phyloP scores from a whole-genome alignment of 768 basidiomycete species.

The Clitopilus passeckerianus region DNA sequence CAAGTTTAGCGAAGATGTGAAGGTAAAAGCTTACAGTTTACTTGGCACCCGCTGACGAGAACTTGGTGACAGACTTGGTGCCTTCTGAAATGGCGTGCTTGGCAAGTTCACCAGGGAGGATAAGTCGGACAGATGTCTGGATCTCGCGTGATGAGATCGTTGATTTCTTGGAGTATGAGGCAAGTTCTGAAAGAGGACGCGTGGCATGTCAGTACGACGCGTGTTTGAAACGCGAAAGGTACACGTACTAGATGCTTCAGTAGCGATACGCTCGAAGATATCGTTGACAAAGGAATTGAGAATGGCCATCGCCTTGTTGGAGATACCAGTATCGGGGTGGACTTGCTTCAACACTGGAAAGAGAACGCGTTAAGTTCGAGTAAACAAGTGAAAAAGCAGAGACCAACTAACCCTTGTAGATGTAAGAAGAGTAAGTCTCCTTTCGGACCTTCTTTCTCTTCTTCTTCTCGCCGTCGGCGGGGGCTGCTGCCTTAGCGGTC shows the following conservation, averaged over 20 bases:
- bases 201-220: neutral
- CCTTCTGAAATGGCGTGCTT: slow-evolving; percentile 95
- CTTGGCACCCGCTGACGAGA: slow-evolving; percentile 71
- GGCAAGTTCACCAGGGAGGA: slow-evolving; percentile 93
- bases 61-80: slow-evolving; percentile 90
- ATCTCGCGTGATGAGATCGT: slow-evolving; percentile 99
- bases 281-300: slow-evolving; percentile 96
- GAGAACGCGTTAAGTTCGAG: neutral
- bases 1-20: neutral
- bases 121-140: slow-evolving; percentile 93
- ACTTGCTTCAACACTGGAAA: slow-evolving; percentile 94
- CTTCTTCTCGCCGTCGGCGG: slow-evolving; percentile 77
- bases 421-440: slow-evolving; percentile 93
- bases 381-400: neutral
- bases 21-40: slow-evolving; percentile 23
- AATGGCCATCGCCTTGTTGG: slow-evolving; percentile 98
- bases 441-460: slow-evolving; percentile 82
- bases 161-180: slow-evolving; percentile 96
- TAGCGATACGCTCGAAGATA: slow-evolving; percentile 91
- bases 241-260: slow-evolving; percentile 80
- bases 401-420: slow-evolving; percentile 67
- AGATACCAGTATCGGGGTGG: slow-evolving; percentile 98
- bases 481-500: slow-evolving; percentile 58
- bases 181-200: slow-evolving; percentile 21
- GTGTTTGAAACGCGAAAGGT: neutral